Evolutionary conservation across 345 rosid species (phyloP), one percentile per base, ranked within the genome.

Genomic region (Eutrema heterophyllum): DNA sequence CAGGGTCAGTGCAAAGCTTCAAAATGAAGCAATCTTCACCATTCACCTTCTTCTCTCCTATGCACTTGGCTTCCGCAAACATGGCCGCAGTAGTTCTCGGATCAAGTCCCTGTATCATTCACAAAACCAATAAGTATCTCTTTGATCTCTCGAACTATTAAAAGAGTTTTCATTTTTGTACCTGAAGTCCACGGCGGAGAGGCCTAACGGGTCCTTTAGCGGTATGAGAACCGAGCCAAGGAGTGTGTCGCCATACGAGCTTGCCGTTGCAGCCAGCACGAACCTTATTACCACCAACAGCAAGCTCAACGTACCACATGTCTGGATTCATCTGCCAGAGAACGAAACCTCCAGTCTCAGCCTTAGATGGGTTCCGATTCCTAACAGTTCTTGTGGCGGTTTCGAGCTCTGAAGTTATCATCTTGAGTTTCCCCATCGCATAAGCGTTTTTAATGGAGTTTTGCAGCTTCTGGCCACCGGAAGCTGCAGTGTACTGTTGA

Each of bases 241-340:
- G 96, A 5, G 97, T 92, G 78, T 92, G 97, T 70, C 97, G 65
- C 97, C 97, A 92, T 0, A 92, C 96, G 39, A 92, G 90, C 74
- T 89, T 92, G 7, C 97, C 97, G 45, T 92, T 92, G 62, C 97
- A 89, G 27, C 97, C 96, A 73, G 97, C 97, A 63, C 79, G 97
- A 79, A 92, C 90, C 73, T 92, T 92, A 65, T 86, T 84, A 45
- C 90, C 96, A 32, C 93, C 97, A 9, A 88, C 97, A 2, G 97
- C 86, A 70, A 89, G 89, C 73, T 89, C 97, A 43, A 92, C 97
- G 72, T 92, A 92, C 97, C 97, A 92, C 93, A 87, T 89, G 56
- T 89, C 97, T 8, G 97, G 97, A 82, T 89, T 79, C 97, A 92
- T 92, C 83, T 92, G 96, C 97, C 97, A 92, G 11, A 92, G 96